Evolutionary conservation across 2,329 filamentous ascomycete genomes (phyloP), one percentile per base, ranked within the genome.

Genomic region (Apiospora sp.): DNA sequence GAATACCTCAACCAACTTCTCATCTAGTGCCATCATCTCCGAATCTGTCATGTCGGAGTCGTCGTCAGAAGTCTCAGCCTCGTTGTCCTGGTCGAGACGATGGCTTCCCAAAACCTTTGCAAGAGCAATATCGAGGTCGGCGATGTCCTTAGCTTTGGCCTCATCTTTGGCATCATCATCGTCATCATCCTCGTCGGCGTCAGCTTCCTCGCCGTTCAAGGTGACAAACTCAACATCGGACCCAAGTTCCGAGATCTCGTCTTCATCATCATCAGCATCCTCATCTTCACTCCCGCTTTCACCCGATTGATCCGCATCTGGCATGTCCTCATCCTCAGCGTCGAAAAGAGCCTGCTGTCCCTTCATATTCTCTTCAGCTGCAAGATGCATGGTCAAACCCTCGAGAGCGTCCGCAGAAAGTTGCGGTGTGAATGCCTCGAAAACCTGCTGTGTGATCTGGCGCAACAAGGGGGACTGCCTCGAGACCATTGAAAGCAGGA

Each of bases 31-130:
- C 73, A 74, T 72, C 73, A 74, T 74, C 80, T 98, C 93, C 24
- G 96, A 95, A 83, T 98, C 96, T 74, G 94, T 93, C 95, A 99
- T 98, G 82, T 98, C 94, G 3, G 89, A 91, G 73, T 93, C 92
- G 13, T 88, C 88, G 43, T 90, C 90, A 0, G 87, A 88, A 0
- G 86, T 86, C 3, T 88, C 87, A 1, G 87, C 88, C 1, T 87
- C 85, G 22, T 82, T 83, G 74, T 91, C 89, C 71, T 91, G 88
- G 79, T 92, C 89, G 30, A 90, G 83, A 10, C 86, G 84, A 73
- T 92, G 92, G 71, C 92, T 95, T 54, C 93, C 92, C 2, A 98
- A 89, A 2, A 95, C 93, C 75, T 92, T 88, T 2, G 93, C 93
- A 41, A 98, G 89, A 71, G 94, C 92, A 54, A 91, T 90, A 77